Evolutionary conservation across 169 alveolate genomes (phyloP).

Genomic region (Babesia divergens): DNA sequence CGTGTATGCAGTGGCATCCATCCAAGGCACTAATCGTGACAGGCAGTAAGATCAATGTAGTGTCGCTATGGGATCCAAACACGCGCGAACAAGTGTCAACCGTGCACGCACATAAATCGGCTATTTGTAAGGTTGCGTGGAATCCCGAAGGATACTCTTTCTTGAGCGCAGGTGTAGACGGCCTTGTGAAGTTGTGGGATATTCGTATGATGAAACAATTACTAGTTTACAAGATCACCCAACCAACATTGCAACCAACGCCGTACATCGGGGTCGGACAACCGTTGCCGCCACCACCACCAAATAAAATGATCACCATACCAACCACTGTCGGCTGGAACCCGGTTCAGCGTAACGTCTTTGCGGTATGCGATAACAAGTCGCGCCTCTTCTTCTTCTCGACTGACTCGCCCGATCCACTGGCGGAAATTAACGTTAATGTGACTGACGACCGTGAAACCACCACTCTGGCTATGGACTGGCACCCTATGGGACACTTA

Average conservation of each 20-base stretch:
- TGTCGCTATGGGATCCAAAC: conserved; percentile 84
- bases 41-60: conserved; percentile 79
- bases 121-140: conserved; percentile 74
- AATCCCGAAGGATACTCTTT: conserved; percentile 68
- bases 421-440: conserved; percentile 55
- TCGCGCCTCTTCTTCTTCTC: conserved; percentile 74
- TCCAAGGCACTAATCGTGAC: conserved; percentile 77
- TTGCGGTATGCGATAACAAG: conserved; percentile 76
- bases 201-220: conserved; percentile 69
- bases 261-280: conserved; percentile 15
- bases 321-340: conserved; percentile 77
- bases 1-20: conserved; percentile 86
- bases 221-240: conserved; percentile 50
- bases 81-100: conserved; percentile 76
- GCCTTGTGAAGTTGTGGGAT: conserved; percentile 82
- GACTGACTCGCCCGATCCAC: conserved; percentile 63
- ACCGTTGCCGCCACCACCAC: conserved; percentile 29
- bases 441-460: conserved; percentile 66
- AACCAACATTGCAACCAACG: conserved; percentile 14
- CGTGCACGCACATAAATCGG: conserved; percentile 81
- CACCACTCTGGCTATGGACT: conserved; percentile 74
- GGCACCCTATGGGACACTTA: conserved; percentile 87
- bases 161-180: conserved; percentile 74
- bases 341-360: conserved; percentile 79
- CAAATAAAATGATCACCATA: conserved; percentile 22